Conservation (phyloP, 345 rosid genomes). For the Eucalyptus marginata region DNA sequence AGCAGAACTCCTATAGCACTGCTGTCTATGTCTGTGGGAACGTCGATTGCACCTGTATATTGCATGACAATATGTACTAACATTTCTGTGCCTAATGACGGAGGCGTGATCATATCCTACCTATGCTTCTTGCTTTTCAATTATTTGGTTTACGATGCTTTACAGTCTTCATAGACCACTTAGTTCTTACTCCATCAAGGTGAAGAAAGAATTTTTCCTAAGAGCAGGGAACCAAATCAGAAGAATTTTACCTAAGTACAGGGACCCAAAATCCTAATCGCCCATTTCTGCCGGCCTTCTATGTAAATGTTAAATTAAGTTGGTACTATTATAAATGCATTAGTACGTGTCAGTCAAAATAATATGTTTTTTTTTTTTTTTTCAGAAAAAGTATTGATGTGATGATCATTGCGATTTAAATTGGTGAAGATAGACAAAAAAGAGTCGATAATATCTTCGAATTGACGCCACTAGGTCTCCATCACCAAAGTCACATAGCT, state of each 20-base stretch:
- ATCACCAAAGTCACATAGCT: neutral
- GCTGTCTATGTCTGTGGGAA: neutral
- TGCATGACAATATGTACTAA: neutral
- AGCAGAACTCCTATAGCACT: neutral
- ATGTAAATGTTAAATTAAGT: neutral
- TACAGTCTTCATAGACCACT: neutral
- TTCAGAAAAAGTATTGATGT: neutral
- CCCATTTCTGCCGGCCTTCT: neutral
- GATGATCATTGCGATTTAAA: neutral
- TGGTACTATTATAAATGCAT: neutral
- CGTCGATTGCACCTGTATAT: neutral
- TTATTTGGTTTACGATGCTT: neutral
- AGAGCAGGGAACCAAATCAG: neutral
- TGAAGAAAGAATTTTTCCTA: neutral
- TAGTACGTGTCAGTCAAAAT: neutral
- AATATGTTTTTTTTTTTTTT: neutral
- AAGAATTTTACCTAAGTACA: neutral
- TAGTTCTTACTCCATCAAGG: neutral
- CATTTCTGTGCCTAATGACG: neutral
- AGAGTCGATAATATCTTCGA: neutral
- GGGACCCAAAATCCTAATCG: neutral
- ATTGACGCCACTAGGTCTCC: neutral
- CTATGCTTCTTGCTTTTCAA: neutral
- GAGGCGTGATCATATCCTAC: neutral
- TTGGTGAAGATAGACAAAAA: neutral